Percentiles rank a stretch among this genome's conserved stretches.
These are phyloP conservation scores for Phoenix roebelenii DNA, from an alignment of 176 grass and related monocot genomes.

Conservation along the genomic window DNA sequence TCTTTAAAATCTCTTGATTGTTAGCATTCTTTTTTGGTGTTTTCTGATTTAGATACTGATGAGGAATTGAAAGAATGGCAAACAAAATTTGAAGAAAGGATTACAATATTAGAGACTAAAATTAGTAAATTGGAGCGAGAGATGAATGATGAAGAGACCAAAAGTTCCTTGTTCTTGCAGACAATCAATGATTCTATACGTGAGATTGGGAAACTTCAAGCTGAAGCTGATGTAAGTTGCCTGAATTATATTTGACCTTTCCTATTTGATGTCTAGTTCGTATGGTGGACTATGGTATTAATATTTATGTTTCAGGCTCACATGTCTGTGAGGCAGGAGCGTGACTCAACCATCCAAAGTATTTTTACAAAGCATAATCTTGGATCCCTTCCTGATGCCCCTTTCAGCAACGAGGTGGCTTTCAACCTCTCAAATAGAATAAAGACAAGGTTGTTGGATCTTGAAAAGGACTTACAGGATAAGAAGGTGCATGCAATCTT, in stretches of 20 bases:
- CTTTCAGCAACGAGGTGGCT: slow-evolving; percentile 62
- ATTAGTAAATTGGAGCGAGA: slow-evolving; percentile 77
- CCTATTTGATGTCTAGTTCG: background rate
- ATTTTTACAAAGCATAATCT: slow-evolving; percentile 75
- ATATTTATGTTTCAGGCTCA: slow-evolving; percentile 67
- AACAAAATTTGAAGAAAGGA: slow-evolving; percentile 92
- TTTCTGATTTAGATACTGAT: slow-evolving; percentile 64
- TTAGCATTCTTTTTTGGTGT: background rate
- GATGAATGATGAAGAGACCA: slow-evolving; percentile 50
- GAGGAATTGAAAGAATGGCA: slow-evolving; percentile 96
- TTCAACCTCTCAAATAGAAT: slow-evolving; percentile 54
- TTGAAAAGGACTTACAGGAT: slow-evolving; percentile 75
- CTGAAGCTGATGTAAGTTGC: slow-evolving; percentile 71
- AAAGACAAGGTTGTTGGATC: slow-evolving; percentile 48
- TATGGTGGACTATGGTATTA: too few relatives aligned
- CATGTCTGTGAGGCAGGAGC: slow-evolving; percentile 39
- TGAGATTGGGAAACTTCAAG: slow-evolving; percentile 84
- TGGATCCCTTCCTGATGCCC: slow-evolving; percentile 53
- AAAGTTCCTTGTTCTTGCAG: slow-evolving; percentile 27
- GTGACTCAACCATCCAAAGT: slow-evolving; percentile 55
- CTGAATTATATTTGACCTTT: slow-evolving; percentile 13
- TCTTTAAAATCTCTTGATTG: too few relatives aligned
- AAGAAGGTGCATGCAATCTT: slow-evolving; percentile 57
- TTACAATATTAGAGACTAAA: slow-evolving; percentile 59
- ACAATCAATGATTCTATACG: slow-evolving; percentile 32